phyloP scores from a whole-genome alignment of 306 rosid species.

The Vachellia collinsii region DNA sequence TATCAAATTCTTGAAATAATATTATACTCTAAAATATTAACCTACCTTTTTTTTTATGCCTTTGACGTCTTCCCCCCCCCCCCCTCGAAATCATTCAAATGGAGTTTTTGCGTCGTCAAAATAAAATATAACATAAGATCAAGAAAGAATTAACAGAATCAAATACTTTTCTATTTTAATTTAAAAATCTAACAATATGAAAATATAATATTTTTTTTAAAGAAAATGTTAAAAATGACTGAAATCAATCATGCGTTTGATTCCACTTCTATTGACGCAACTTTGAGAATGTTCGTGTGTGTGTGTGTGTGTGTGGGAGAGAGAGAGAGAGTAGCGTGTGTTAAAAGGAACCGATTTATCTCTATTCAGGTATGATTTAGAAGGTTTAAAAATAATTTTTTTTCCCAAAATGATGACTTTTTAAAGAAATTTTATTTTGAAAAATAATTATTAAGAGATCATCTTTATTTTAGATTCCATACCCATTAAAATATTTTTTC shows the following conservation, averaged over 20 bases:
- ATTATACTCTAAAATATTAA: neutral
- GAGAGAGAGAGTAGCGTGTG: too few species aligned
- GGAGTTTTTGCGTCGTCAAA: neutral
- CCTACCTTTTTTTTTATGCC: neutral
- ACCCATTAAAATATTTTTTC: too few species aligned
- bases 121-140: too few species aligned
- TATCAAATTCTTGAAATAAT: neutral
- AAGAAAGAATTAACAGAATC: neutral
- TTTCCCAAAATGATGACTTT: too few species aligned
- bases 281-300: neutral
- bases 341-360: too few species aligned
- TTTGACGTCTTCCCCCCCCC: neutral
- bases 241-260: neutral
- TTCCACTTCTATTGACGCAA: neutral
- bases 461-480: too few species aligned
- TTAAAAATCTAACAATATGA: neutral
- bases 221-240: neutral
- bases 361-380: too few species aligned
- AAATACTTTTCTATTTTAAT: neutral
- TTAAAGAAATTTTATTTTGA: too few species aligned
- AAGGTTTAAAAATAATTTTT: too few species aligned
- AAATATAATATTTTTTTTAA: too few species aligned
- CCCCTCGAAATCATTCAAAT: neutral
- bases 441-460: too few species aligned
- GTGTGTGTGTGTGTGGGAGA: too few species aligned